Base-by-base conservation (phyloP, 2,329 filamentous ascomycete species). In the Hypoxylon sp. region DNA sequence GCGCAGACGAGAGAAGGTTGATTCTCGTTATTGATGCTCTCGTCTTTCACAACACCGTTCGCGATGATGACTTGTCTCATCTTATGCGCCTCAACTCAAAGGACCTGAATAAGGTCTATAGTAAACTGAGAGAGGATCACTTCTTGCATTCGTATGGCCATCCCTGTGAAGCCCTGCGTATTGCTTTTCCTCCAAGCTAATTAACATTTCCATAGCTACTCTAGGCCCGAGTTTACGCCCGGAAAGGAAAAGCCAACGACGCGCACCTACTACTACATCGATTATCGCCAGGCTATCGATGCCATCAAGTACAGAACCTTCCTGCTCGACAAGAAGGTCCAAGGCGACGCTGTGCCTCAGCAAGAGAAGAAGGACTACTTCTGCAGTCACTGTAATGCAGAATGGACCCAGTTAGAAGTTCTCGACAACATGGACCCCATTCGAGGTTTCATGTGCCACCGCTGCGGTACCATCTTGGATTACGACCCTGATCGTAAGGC, bases 241-340 rank as follows among this genome's bases (percentile, higher is more conserved):
- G 93, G 93, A 56, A 92, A 94, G 65, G 91, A 92, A 63, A 90
- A 94, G 57, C 91, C 93, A 4, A 90, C 92, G 72, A 94, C 91
- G 77, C 89, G 93, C 75, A 97, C 95, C 69, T 99, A 97, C 85
- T 99, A 97, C 83, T 99, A 93, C 81, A 95, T 99, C 78, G 94
- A 98, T 78, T 97, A 97, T 76, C 93, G 96, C 65, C 92, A 93
- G 63, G 93, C 95, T 36, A 93, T 99, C 76, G 96, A 99, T 81
- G 93, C 93, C 52, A 97, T 97, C 81, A 99, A 99, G 80, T 99
- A 92, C 87, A 91, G 93, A 69, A 90, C 97, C 56, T 94, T 95
- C 77, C 91, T 91, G 62, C 89, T 98, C 73, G 94, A 94, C 72
- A 94, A 95, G 78, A 90, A 91, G 60, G 93, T 98, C 65, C 94